Conservation (phyloP, 495 filamentous ascomycete species). For the Podospora tetraspora region DNA sequence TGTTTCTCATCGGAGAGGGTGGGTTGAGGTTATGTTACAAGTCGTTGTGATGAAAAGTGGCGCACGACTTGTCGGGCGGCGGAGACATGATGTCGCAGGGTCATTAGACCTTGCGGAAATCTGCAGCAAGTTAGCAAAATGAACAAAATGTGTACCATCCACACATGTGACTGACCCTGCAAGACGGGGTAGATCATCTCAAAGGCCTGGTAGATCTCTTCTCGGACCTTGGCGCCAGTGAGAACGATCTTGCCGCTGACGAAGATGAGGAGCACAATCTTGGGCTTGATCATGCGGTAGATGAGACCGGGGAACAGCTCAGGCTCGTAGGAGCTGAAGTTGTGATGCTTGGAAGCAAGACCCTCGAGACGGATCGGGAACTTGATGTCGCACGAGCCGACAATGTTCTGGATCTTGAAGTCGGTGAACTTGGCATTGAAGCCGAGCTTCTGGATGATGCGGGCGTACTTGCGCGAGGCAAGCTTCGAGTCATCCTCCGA, state of each 20-base stretch:
- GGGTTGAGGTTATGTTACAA: slow-evolving; percentile 44
- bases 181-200: slow-evolving; percentile 99
- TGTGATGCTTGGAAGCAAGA: slow-evolving; percentile 91
- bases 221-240: slow-evolving; percentile 95
- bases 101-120: slow-evolving; percentile 48
- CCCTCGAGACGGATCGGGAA: slow-evolving; percentile 98
- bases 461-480: slow-evolving; percentile 94
- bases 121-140: slow-evolving; percentile 25
- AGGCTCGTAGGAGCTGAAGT: slow-evolving; percentile 98
- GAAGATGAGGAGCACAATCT: slow-evolving; percentile 98
- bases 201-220: slow-evolving; percentile 98
- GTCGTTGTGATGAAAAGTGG: slow-evolving; percentile 13
- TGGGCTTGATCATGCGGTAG: slow-evolving; percentile 99
- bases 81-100: not conserved
- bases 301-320: slow-evolving; percentile 98
- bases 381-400: slow-evolving; percentile 98
- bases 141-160: not conserved
- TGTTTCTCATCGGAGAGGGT: slow-evolving; percentile 40
- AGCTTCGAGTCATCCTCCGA: slow-evolving; percentile 97
- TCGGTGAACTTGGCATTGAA: slow-evolving; percentile 99
- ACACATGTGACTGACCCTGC: slow-evolving; percentile 55
- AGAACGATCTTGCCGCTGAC: slow-evolving; percentile 98
- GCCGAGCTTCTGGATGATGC: slow-evolving; percentile 98
- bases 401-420: slow-evolving; percentile 99
- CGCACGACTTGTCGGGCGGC: not conserved